phyloP scores from a whole-genome alignment of 352 stramenopile genomes.

The Nothophytophthora sp. region DNA sequence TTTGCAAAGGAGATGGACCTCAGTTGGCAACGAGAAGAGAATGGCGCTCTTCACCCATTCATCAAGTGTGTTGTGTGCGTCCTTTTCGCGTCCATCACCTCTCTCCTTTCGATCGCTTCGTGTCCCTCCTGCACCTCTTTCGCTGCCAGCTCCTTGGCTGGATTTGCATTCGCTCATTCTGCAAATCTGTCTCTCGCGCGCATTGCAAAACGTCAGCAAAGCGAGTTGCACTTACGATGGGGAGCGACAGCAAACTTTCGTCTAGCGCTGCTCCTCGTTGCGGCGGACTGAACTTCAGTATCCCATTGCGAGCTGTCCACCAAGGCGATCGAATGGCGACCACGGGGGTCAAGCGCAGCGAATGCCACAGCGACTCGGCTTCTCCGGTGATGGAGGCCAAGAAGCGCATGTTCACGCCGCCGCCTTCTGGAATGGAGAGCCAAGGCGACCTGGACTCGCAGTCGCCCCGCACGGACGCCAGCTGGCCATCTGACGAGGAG shows the following conservation, averaged over 20 bases:
- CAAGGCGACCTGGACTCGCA: constrained; percentile 29
- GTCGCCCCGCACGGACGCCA: constrained; percentile 37
- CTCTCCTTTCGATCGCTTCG: constrained; percentile 3
- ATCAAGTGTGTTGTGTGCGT: not conserved
- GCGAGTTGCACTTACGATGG: too few relatives aligned
- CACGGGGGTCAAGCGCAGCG: constrained; percentile 5
- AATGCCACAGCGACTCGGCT: constrained; percentile 1
- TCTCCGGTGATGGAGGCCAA: constrained; percentile 43
- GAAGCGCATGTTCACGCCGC: constrained; percentile 41
- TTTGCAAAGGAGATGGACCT: too few relatives aligned
- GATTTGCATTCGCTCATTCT: constrained; percentile 15
- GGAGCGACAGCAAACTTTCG: constrained; percentile 1
- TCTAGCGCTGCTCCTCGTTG: not conserved
- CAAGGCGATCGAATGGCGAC: not conserved
- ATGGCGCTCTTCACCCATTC: too few relatives aligned
- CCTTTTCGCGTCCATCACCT: not conserved
- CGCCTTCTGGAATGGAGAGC: constrained; percentile 4
- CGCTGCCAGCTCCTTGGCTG: too few relatives aligned
- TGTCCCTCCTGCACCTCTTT: too few relatives aligned
- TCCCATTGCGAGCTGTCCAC: constrained; percentile 22
- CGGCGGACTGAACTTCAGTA: constrained; percentile 25
- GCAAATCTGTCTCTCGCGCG: constrained; percentile 6
- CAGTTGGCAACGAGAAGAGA: too few relatives aligned
- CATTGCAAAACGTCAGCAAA: not conserved
- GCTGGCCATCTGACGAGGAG: constrained; percentile 47